Evolutionary conservation across 768 basidiomycete genomes (phyloP).

Genomic region (Suillus hirtellus): DNA sequence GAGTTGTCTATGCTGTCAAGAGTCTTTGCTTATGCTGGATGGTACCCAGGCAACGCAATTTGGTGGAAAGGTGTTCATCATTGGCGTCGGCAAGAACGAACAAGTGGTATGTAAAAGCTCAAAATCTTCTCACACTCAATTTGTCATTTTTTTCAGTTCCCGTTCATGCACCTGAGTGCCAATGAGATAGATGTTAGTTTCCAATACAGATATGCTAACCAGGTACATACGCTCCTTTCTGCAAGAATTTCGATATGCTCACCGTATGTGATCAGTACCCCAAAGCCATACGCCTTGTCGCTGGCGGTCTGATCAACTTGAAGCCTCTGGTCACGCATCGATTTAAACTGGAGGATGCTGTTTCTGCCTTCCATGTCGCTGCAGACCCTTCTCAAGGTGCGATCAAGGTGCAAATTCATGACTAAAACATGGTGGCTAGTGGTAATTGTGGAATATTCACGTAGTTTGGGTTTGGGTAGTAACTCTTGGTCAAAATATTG

Average conservation of each 20-base stretch:
- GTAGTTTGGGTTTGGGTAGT: background rate
- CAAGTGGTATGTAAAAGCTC: slow-evolving; percentile 40
- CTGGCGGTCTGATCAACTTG: slow-evolving; percentile 67
- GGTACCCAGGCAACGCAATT: slow-evolving; percentile 55
- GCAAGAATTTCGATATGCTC: background rate
- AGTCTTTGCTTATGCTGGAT: background rate
- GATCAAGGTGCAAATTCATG: slow-evolving; percentile 68
- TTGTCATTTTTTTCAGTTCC: slow-evolving; percentile 43
- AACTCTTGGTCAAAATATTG: background rate
- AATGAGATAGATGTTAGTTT: slow-evolving; percentile 71
- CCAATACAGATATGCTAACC: slow-evolving; percentile 70
- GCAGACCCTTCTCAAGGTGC: slow-evolving; percentile 67
- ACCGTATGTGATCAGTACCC: slow-evolving; percentile 54
- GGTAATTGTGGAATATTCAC: background rate
- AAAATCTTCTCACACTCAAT: background rate
- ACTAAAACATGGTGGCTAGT: slow-evolving; percentile 31
- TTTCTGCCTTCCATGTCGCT: slow-evolving; percentile 77
- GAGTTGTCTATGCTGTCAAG: background rate
- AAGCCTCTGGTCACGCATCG: slow-evolving; percentile 81
- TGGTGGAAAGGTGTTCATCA: slow-evolving; percentile 68
- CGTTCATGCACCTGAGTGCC: slow-evolving; percentile 71
- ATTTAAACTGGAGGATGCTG: slow-evolving; percentile 70
- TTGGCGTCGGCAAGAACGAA: slow-evolving; percentile 68
- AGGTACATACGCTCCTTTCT: slow-evolving; percentile 32
- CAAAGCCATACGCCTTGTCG: slow-evolving; percentile 81